phyloP scores from a whole-genome alignment of 805 yeast species.

The Metschnikowia henanensis region DNA sequence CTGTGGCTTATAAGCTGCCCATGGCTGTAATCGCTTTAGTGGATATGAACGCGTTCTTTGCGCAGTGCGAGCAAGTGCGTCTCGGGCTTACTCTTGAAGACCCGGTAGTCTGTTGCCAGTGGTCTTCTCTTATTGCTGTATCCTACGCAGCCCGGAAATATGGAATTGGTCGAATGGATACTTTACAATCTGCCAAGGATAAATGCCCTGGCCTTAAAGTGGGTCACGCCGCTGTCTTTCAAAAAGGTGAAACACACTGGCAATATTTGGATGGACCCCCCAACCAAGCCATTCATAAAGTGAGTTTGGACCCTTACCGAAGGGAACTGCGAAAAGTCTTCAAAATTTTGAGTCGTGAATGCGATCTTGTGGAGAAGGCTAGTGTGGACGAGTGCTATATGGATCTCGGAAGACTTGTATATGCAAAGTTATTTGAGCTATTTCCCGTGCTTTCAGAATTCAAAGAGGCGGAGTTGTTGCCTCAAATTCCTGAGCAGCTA shows the following conservation, averaged over 20 bases:
- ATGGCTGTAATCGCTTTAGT: constrained; percentile 80
- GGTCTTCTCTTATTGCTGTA: constrained; percentile 89
- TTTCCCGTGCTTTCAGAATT: constrained; percentile 47
- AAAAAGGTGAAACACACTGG: constrained; percentile 85
- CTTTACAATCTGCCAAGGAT: constrained; percentile 60
- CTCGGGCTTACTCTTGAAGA: constrained; percentile 61
- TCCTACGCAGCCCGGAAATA: constrained; percentile 84
- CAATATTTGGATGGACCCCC: constrained; percentile 64
- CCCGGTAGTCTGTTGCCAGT: constrained; percentile 94
- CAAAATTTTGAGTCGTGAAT: constrained; percentile 56
- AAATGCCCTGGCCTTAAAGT: constrained; percentile 77
- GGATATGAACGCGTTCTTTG: constrained; percentile 94
- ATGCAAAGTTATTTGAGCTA: constrained; percentile 36
- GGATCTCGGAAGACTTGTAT: constrained; percentile 73
- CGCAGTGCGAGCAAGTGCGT: constrained; percentile 87
- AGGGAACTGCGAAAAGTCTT: constrained; percentile 82
- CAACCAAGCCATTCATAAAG: constrained; percentile 66
- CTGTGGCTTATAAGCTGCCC: constrained; percentile 58
- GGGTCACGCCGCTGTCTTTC: constrained; percentile 93
- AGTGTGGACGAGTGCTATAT: constrained; percentile 93
- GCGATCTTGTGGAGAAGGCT: constrained; percentile 83
- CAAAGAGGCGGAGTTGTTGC: constrained; percentile 33
- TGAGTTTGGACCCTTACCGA: constrained; percentile 87
- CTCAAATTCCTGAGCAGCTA: constrained; percentile 42
- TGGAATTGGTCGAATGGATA: constrained; percentile 81